Percentiles rank a stretch among this genome's conserved stretches.
phyloP scores from a whole-genome alignment of 2,329 filamentous ascomycete genomes.

The Blastomyces silverae region DNA sequence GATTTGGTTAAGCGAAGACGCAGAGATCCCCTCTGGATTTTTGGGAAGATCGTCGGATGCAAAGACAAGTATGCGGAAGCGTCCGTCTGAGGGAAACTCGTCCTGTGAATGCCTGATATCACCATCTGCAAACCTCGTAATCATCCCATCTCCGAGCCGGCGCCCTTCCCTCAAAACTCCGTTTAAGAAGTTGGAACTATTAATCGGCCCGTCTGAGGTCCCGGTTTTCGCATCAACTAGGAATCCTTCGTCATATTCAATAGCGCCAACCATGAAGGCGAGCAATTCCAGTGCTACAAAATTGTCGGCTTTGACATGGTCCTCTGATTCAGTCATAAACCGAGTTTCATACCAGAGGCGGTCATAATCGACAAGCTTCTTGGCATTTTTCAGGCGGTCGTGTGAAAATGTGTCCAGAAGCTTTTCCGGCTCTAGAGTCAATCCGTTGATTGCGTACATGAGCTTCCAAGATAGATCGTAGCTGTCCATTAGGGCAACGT shows the following conservation, averaged over 20 bases:
- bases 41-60: slow-evolving; percentile 1
- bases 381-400: slow-evolving; percentile 6
- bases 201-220: slow-evolving; percentile 21
- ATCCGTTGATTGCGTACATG: slow-evolving; percentile 33
- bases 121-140: slow-evolving; percentile 33
- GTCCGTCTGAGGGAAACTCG: slow-evolving; percentile 17
- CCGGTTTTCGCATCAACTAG: slow-evolving; percentile 4
- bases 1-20: neutral
- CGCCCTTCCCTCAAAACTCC: slow-evolving; percentile 32
- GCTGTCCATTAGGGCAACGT: slow-evolving; percentile 11
- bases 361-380: slow-evolving; percentile 6
- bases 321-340: neutral
- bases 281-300: neutral
- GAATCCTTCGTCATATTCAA: slow-evolving; percentile 11
- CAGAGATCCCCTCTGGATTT: neutral
- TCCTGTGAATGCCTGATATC: slow-evolving; percentile 32
- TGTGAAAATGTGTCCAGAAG: slow-evolving; percentile 4
- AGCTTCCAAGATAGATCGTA: slow-evolving; percentile 42
- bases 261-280: slow-evolving; percentile 8
- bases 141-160: slow-evolving; percentile 29
- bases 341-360: neutral
- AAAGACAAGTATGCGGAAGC: slow-evolving; percentile 9
- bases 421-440: slow-evolving; percentile 25
- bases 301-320: neutral
- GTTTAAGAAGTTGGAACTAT: slow-evolving; percentile 29